These are phyloP conservation scores for Pleomassaria siparia DNA, from an alignment of 2,329 filamentous ascomycete species.

Conservation along the genomic window DNA sequence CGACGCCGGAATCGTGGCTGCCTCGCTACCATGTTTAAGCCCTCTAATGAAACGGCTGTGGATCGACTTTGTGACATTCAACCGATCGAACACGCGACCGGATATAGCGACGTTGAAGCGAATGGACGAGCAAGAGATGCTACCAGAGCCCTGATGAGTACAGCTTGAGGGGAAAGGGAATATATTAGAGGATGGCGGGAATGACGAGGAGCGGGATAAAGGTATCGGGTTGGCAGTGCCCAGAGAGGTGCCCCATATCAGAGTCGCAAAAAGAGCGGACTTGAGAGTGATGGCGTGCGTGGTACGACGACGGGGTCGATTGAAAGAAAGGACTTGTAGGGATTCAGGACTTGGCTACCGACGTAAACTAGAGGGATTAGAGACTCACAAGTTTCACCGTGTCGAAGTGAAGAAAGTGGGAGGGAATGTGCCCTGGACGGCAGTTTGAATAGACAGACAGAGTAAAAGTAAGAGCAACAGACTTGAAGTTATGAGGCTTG, in stretches of 20 bases:
- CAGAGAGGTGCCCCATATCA: background rate
- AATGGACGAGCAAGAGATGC: background rate
- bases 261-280: no score
- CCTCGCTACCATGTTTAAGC: constrained; percentile 28
- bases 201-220: background rate
- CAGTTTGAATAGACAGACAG: no score
- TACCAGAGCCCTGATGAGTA: background rate
- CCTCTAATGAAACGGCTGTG: constrained; percentile 22
- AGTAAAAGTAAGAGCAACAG: no score
- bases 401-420: no score
- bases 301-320: no score
- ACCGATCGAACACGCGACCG: background rate
- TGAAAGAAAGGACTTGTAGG: no score
- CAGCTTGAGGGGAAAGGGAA: background rate
- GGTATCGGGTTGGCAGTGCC: background rate
- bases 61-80: background rate
- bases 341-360: no score
- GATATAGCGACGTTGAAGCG: background rate
- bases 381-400: no score
- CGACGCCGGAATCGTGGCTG: constrained; percentile 29
- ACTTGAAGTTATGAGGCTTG: no score
- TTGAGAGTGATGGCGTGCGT: no score
- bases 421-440: no score
- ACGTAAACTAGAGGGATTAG: no score
- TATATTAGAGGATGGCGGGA: background rate